Base-by-base conservation (phyloP, 768 basidiomycete genomes). In the Dioszegia aurantiaca region DNA sequence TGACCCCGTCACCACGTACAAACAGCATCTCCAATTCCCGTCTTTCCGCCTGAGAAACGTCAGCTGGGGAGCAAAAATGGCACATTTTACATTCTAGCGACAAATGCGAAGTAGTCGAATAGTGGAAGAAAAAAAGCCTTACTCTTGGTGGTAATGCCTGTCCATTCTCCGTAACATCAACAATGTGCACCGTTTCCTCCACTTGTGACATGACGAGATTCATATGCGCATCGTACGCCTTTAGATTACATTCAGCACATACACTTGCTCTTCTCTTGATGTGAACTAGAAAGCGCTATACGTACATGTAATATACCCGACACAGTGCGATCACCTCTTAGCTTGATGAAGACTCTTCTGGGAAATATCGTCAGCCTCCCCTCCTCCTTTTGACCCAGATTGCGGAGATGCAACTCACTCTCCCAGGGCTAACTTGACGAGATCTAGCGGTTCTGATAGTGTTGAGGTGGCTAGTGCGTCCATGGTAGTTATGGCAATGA, bases 201-300 rank as follows among this genome's bases (percentile, higher is more conserved):
- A 97, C 95, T 72, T 97, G 90, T 69, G 90, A 92, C 68, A 99
- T 82, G 62, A 99, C 95, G 68, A 99, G 82, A 77, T 99, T 98
- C 95, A 98, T 98, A 78, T 98, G 95, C n/a, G 93, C 95, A 79
- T 99, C 95, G 72, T 98, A 98, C 21, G 95, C 95, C 95, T 99
- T 70, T 1, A 19, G 2, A 43, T n/a, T 36, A 26, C 52, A 39
- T 19, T 43, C 27, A 11, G 1, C 11, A 39, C n/a, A n/a, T n/a
- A n/a, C n/a, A n/a, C n/a, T n/a, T n/a, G n/a, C n/a, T n/a, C n/a
- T n/a, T n/a, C n/a, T n/a, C n/a, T n/a, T n/a, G n/a, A n/a, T n/a
- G n/a, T 33, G 33, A 33, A 33, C 33, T 33, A 6, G 33, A 33
- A 14, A 33, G 33, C 14, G 6, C 33, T 6, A 33, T 6, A 33